phyloP scores from a whole-genome alignment of 2,329 filamentous ascomycete genomes.

The Cladosporium sp. region DNA sequence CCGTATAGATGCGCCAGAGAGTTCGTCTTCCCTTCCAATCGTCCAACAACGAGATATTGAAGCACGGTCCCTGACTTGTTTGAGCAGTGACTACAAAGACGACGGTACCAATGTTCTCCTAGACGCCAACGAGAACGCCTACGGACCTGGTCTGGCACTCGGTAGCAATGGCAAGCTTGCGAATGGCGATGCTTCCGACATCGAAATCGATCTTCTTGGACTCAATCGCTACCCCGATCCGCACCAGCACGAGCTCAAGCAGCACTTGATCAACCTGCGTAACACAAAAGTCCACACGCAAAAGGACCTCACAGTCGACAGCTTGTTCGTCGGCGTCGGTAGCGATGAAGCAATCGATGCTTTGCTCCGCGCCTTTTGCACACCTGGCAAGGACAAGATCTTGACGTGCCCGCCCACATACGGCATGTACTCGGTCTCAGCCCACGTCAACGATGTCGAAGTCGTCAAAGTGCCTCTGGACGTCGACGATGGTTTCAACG shows the following conservation, averaged over 20 bases:
- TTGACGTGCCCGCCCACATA: slow-evolving; percentile 95
- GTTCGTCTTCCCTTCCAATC: slow-evolving; percentile 38
- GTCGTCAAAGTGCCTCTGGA: slow-evolving; percentile 85
- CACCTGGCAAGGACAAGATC: slow-evolving; percentile 83
- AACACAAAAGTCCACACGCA: slow-evolving; percentile 80
- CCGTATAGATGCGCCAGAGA: slow-evolving; percentile 57
- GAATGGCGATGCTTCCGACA: slow-evolving; percentile 46
- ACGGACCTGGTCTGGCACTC: slow-evolving; percentile 73
- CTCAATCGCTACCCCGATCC: slow-evolving; percentile 96
- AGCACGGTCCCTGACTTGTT: slow-evolving; percentile 24
- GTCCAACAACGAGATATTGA: slow-evolving; percentile 45
- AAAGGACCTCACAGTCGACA: slow-evolving; percentile 71
- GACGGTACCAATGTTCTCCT: slow-evolving; percentile 94
- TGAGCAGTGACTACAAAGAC: slow-evolving; percentile 82
- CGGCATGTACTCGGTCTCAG: slow-evolving; percentile 96
- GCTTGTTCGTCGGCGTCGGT: slow-evolving; percentile 92
- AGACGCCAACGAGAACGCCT: slow-evolving; percentile 97
- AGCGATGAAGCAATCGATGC: slow-evolving; percentile 97
- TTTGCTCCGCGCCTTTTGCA: slow-evolving; percentile 88
- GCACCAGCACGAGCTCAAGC: slow-evolving; percentile 84
- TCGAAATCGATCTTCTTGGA: slow-evolving; percentile 73
- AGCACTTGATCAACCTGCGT: slow-evolving; percentile 80
- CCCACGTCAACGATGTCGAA: slow-evolving; percentile 87
- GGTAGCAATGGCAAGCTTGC: slow-evolving; percentile 50
- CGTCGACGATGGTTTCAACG: slow-evolving; percentile 67